A percentile compares a stretch with the other conserved stretches of the same genome.
phyloP scores from a whole-genome alignment of 1,284 basidiomycete genomes.

The Trichosporon coremiiforme region DNA sequence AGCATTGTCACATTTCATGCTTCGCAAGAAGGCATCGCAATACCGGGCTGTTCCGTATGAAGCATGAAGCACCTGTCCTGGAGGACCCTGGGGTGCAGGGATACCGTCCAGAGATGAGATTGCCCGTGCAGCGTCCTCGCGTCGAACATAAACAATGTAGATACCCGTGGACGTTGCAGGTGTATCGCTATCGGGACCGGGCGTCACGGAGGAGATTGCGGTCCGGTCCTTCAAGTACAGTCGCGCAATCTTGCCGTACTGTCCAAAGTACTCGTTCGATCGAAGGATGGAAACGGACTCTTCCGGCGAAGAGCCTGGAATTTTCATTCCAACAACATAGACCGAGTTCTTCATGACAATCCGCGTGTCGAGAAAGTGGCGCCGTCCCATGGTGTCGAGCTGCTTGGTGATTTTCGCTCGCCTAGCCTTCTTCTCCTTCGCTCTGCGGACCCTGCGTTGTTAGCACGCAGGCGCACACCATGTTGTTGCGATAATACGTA shows the following conservation, averaged over 20 bases:
- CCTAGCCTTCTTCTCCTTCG: conserved; percentile 95
- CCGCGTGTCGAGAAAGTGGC: conserved; percentile 87
- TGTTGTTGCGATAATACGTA: conserved; percentile 59
- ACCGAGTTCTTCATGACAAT: conserved; percentile 97
- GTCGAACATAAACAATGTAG: conserved; percentile 93
- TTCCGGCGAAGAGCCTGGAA: conserved; percentile 78
- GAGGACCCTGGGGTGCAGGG: conserved; percentile 73
- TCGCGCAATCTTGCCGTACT: conserved; percentile 97
- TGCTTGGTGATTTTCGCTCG: conserved; percentile 95
- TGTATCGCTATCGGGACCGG: conserved; percentile 56
- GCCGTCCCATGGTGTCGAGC: conserved; percentile 80
- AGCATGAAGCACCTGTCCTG: conserved; percentile 78
- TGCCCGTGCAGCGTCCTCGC: conserved; percentile 91
- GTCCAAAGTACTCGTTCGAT: conserved; percentile 96
- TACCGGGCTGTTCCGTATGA: conserved; percentile 98
- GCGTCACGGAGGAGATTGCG: conserved; percentile 57
- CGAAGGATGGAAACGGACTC: conserved; percentile 95
- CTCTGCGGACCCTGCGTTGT: conserved; percentile 77
- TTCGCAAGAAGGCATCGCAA: conserved; percentile 92
- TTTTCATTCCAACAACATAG: conserved; percentile 85
- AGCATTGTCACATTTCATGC: conserved; percentile 72
- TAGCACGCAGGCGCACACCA: conserved; percentile 18
- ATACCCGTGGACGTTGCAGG: conserved; percentile 70
- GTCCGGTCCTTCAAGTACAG: conserved; percentile 91
- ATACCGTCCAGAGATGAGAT: conserved; percentile 93